Conservation (phyloP, 805 yeast species). For the Yarrowia porcina region DNA sequence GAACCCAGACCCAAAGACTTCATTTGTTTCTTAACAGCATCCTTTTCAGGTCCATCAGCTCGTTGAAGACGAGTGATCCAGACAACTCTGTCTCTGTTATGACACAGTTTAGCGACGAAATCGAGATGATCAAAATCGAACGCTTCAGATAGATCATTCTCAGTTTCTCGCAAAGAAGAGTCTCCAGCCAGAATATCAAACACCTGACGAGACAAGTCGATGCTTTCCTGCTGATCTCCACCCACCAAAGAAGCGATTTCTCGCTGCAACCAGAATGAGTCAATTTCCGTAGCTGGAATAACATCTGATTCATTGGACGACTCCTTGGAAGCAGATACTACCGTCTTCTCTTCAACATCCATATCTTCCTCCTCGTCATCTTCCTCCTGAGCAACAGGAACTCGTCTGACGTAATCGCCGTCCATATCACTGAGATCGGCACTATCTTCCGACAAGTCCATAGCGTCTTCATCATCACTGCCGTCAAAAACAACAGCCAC, state of each 20-base stretch:
- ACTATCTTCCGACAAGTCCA: slow-evolving; percentile 32
- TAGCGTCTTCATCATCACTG: slow-evolving; percentile 36
- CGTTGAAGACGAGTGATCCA: slow-evolving; percentile 52
- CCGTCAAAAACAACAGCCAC: slow-evolving; percentile 46
- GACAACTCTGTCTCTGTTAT: slow-evolving; percentile 51
- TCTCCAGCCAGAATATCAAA: slow-evolving; percentile 43
- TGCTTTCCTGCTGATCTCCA: slow-evolving; percentile 43
- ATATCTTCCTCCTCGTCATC: slow-evolving; percentile 24
- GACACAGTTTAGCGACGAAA: slow-evolving; percentile 48
- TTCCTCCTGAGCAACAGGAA: slow-evolving; percentile 29
- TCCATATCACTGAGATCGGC: slow-evolving; percentile 33
- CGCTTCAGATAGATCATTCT: slow-evolving; percentile 51
- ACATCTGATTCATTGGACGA: slow-evolving; percentile 3
- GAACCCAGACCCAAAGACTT: slow-evolving; percentile 41
- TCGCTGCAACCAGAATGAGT: slow-evolving; percentile 54
- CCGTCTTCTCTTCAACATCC: slow-evolving; percentile 4
- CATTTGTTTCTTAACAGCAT: slow-evolving; percentile 46
- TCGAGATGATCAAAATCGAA: slow-evolving; percentile 52
- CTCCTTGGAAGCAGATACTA: neutral
- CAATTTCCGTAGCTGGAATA: slow-evolving; percentile 44
- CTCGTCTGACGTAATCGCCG: slow-evolving; percentile 31
- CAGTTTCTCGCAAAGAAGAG: slow-evolving; percentile 46
- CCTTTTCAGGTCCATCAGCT: slow-evolving; percentile 41
- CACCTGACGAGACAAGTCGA: slow-evolving; percentile 44
- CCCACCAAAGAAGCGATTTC: slow-evolving; percentile 42